These are phyloP conservation scores for Pseudogymnoascus sp. DNA, from an alignment of 2,329 filamentous ascomycete species.

Conservation along the genomic window DNA sequence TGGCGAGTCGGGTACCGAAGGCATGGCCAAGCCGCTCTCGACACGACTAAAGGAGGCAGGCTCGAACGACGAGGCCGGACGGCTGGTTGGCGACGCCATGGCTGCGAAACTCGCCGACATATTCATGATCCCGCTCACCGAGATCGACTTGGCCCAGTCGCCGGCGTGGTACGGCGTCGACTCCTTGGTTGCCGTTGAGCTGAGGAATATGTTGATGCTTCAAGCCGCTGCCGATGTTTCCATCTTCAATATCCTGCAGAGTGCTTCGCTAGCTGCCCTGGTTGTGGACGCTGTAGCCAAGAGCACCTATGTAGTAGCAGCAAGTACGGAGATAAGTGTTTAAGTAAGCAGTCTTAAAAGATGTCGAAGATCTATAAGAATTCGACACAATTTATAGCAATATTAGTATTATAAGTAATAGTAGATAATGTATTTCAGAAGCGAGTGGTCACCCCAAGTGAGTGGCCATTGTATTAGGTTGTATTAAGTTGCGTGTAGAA, in stretches of 20 bases:
- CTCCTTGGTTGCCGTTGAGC: conserved; percentile 17
- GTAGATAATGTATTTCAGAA: too few relatives aligned
- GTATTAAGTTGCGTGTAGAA: too few relatives aligned
- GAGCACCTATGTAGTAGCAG: too few relatives aligned
- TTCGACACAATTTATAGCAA: too few relatives aligned
- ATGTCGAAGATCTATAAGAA: too few relatives aligned
- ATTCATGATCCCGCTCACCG: neutral
- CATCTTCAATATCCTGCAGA: neutral
- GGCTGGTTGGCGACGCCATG: neutral
- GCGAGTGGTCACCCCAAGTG: too few relatives aligned
- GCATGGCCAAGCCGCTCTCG: neutral
- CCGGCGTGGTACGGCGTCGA: conserved; percentile 13
- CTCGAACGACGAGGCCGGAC: neutral
- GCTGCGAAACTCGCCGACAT: neutral
- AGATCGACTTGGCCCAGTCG: neutral
- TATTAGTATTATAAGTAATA: too few relatives aligned
- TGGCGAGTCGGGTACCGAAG: too few relatives aligned
- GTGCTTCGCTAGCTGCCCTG: neutral
- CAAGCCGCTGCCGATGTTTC: neutral
- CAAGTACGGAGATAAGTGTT: too few relatives aligned
- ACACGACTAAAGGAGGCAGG: conserved; percentile 9
- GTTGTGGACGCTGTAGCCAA: neutral
- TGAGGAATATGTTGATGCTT: conserved; percentile 14
- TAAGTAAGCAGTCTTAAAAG: too few relatives aligned
- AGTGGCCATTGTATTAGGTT: too few relatives aligned